Conservation (phyloP, 2,329 filamentous ascomycete genomes). For the Onygenales sp. region DNA sequence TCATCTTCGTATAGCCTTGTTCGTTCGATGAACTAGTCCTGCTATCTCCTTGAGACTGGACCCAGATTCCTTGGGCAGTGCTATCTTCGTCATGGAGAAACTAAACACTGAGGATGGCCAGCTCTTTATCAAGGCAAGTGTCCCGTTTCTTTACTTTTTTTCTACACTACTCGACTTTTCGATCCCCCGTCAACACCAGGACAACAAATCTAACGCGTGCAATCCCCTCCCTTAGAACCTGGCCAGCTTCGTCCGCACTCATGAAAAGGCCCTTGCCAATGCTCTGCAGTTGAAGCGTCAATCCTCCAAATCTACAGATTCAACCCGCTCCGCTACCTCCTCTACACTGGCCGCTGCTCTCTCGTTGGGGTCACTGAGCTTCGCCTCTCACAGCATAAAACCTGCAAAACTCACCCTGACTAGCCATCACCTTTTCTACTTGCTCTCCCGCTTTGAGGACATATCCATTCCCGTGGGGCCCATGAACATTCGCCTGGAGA, state of each 20-base stretch:
- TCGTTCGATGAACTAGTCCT: neutral
- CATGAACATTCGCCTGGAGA: slow-evolving; percentile 93
- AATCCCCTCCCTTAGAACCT: slow-evolving; percentile 56
- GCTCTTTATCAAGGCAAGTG: slow-evolving; percentile 37
- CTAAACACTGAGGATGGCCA: slow-evolving; percentile 42
- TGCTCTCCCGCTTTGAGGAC: slow-evolving; percentile 91
- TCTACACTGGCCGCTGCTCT: slow-evolving; percentile 71
- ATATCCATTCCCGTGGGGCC: slow-evolving; percentile 82
- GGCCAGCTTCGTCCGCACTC: slow-evolving; percentile 88
- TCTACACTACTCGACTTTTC: neutral
- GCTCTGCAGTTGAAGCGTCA: slow-evolving; percentile 76
- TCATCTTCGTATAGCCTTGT: neutral
- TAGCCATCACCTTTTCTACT: slow-evolving; percentile 92
- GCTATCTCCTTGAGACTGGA: slow-evolving; percentile 13
- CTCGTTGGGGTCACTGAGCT: slow-evolving; percentile 74
- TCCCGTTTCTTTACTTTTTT: neutral
- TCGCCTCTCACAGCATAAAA: slow-evolving; percentile 76
- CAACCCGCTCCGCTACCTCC: slow-evolving; percentile 57
- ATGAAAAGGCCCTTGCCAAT: slow-evolving; percentile 95
- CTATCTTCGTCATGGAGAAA: slow-evolving; percentile 36
- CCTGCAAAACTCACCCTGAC: slow-evolving; percentile 87
- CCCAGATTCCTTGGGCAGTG: slow-evolving; percentile 18
- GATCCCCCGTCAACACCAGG: neutral
- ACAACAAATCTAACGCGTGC: neutral
- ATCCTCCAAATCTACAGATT: slow-evolving; percentile 57